A percentile compares a stretch with the other conserved stretches of the same genome.
phyloP scores from a whole-genome alignment of 495 filamentous ascomycete species.

The Venustampulla echinocandica region DNA sequence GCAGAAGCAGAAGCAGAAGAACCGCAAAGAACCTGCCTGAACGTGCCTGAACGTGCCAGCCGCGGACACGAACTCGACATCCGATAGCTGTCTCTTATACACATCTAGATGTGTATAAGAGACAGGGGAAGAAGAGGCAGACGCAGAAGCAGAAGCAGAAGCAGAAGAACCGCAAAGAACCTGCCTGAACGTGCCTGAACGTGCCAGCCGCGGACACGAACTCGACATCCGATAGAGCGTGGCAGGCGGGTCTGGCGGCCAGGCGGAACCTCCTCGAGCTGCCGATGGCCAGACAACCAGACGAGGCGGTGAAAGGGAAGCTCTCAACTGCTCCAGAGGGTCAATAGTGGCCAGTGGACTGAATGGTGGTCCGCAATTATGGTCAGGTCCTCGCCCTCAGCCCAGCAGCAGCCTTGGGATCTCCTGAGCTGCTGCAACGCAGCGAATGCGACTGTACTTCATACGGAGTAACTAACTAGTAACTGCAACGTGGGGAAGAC shows the following conservation, averaged over 20 bases:
- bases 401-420: slow-evolving; percentile 1
- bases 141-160: no score
- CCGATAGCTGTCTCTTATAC: no score
- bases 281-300: slow-evolving; percentile 3
- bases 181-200: not conserved
- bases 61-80: not conserved
- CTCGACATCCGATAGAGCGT: not conserved
- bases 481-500: slow-evolving; percentile 1
- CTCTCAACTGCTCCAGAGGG: not conserved
- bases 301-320: slow-evolving; percentile 3
- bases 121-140: no score
- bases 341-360: not conserved
- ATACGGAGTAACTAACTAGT: not conserved
- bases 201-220: not conserved
- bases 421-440: not conserved
- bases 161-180: no score
- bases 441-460: not conserved
- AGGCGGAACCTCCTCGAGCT: not conserved
- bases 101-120: not conserved
- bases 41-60: not conserved
- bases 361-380: not conserved
- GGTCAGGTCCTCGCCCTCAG: not conserved
- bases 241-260: not conserved
- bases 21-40: not conserved
- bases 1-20: no score